Evolutionary conservation across 495 filamentous ascomycete genomes (phyloP).

Genomic region (Penicillium crystallinum): DNA sequence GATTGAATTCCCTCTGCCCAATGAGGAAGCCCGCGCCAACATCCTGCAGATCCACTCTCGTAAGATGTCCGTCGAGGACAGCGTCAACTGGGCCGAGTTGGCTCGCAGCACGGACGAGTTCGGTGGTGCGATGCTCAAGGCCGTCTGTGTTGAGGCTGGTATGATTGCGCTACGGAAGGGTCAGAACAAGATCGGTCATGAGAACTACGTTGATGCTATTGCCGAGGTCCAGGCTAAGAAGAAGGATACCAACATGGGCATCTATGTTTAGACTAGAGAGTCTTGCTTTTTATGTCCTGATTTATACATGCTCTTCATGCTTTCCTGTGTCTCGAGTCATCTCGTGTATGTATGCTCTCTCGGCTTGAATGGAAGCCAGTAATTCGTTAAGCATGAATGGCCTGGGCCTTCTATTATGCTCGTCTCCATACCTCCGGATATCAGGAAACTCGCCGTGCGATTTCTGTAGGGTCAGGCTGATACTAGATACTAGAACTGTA

Average conservation of each 20-base stretch:
- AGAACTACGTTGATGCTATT: conserved; percentile 99
- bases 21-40: conserved; percentile 95
- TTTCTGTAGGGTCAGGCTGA: neutral
- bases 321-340: conserved; percentile 10
- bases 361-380: conserved; percentile 15
- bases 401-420: neutral
- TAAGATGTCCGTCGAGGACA: conserved; percentile 95
- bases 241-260: conserved; percentile 71
- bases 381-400: conserved; percentile 23
- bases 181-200: conserved; percentile 89
- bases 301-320: conserved; percentile 9
- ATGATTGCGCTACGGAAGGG: conserved; percentile 97
- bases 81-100: conserved; percentile 93
- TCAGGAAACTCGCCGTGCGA: neutral
- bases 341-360: conserved; percentile 28
- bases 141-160: conserved; percentile 96
- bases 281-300: conserved; percentile 1
- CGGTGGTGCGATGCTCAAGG: conserved; percentile 94
- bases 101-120: conserved; percentile 99
- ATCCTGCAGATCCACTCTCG: conserved; percentile 96
- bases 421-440: neutral
- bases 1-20: conserved; percentile 99
- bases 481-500: neutral
- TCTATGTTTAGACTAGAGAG: conserved; percentile 39
- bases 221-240: conserved; percentile 97